Percentiles rank a stretch among this genome's conserved stretches.
Conservation (phyloP, 2,329 filamentous ascomycete species). For the Diplodia corticola region DNA sequence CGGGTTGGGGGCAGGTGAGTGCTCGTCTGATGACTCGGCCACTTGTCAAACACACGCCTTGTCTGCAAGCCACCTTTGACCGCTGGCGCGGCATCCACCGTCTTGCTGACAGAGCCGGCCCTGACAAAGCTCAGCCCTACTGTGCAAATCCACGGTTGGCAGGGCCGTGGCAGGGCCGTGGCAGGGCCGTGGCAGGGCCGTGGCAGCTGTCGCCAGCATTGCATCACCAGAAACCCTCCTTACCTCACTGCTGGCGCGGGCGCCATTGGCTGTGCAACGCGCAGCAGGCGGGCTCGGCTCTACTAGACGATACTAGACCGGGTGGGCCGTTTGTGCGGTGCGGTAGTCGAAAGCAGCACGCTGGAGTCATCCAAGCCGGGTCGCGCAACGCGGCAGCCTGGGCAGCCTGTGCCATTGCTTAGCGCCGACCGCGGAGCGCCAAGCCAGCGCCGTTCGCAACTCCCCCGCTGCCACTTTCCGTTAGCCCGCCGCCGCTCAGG, state of each 20-base stretch:
- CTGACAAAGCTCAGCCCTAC: conserved; percentile 6
- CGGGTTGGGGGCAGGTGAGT: too few species aligned
- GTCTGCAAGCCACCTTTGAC: not conserved
- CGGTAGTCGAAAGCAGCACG: not conserved
- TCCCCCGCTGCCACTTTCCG: conserved; percentile 5
- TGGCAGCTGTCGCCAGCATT: not conserved
- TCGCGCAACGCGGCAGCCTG: not conserved
- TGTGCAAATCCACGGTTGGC: not conserved
- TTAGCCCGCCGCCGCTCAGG: not conserved
- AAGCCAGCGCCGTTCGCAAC: not conserved
- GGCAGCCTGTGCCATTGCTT: too few species aligned
- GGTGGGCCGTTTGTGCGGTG: not conserved
- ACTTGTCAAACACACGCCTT: conserved; percentile 5
- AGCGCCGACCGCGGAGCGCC: conserved; percentile 11
- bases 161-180: too few species aligned
- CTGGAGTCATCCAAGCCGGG: conserved; percentile 9
- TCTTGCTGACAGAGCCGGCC: not conserved
- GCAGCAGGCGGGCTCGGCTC: not conserved
- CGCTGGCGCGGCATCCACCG: not conserved
- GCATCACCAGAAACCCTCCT: not conserved
- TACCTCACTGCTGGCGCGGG: not conserved
- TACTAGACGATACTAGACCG: too few species aligned
- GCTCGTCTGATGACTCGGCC: conserved; percentile 5
- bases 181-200: too few species aligned
- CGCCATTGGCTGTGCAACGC: not conserved